These are phyloP conservation scores for Blastobotrys raffinosifermentans DNA, from an alignment of 1,139 yeast genomes.

Conservation along the genomic window DNA sequence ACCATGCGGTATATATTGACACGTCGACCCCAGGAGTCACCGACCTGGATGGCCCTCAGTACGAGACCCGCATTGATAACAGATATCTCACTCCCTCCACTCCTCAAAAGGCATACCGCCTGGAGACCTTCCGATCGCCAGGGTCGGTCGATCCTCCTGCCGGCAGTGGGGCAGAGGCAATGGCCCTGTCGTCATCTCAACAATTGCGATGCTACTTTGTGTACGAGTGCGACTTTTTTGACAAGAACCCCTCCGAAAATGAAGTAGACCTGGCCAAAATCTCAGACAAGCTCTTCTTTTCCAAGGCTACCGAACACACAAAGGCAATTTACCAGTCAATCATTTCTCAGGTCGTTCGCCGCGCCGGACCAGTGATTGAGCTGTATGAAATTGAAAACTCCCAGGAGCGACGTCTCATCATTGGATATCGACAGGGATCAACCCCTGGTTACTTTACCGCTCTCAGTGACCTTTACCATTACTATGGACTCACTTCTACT, in stretches of 20 bases:
- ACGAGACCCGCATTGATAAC: slow-evolving; percentile 64
- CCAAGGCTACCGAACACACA: slow-evolving; percentile 75
- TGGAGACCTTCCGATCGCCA: slow-evolving; percentile 79
- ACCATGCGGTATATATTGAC: slow-evolving; percentile 90
- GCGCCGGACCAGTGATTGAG: slow-evolving; percentile 92
- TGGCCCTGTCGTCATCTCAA: slow-evolving; percentile 33
- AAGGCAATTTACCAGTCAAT: slow-evolving; percentile 69
- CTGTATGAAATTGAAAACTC: slow-evolving; percentile 75
- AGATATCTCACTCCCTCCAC: slow-evolving; percentile 60
- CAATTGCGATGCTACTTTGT: slow-evolving; percentile 78
- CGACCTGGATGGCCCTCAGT: slow-evolving; percentile 35
- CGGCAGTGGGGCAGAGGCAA: slow-evolving; percentile 17
- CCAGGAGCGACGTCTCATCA: slow-evolving; percentile 76
- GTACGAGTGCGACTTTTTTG: slow-evolving; percentile 63
- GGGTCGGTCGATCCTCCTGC: slow-evolving; percentile 24
- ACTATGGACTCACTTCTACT: slow-evolving; percentile 78
- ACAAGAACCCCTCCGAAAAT: slow-evolving; percentile 32
- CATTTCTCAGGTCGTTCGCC: slow-evolving; percentile 59
- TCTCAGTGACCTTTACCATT: slow-evolving; percentile 78
- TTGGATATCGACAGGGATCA: slow-evolving; percentile 81
- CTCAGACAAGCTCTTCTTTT: slow-evolving; percentile 74
- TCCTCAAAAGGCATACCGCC: slow-evolving; percentile 53
- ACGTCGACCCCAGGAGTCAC: slow-evolving; percentile 45
- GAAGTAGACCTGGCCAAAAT: slow-evolving; percentile 56
- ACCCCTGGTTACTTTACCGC: slow-evolving; percentile 89